phyloP scores from a whole-genome alignment of 805 yeast genomes.

The Spathaspora arborariae region DNA sequence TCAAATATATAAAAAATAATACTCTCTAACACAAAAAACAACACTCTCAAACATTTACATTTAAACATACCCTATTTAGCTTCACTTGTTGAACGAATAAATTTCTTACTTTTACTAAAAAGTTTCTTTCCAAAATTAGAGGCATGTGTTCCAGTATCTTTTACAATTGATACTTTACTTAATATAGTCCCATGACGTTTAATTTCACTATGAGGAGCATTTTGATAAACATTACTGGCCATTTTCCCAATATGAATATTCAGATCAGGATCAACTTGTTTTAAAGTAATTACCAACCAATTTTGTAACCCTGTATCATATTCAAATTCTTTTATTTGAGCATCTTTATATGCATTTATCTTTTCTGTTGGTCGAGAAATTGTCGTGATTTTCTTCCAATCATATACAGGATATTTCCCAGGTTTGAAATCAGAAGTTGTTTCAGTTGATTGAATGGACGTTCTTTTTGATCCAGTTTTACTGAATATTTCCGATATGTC shows the following conservation, averaged over 20 bases:
- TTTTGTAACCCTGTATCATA: constrained; percentile 56
- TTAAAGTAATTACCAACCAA: constrained; percentile 51
- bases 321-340: constrained; percentile 36
- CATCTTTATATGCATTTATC: constrained; percentile 38
- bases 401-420: constrained; percentile 30
- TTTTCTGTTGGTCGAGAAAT: constrained; percentile 41
- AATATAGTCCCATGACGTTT: constrained; percentile 49
- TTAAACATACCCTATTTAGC: neutral
- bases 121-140: constrained; percentile 52
- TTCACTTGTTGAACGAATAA: constrained; percentile 15
- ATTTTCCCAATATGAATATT: constrained; percentile 46
- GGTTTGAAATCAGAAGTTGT: constrained; percentile 7
- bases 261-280: constrained; percentile 19
- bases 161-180: constrained; percentile 45
- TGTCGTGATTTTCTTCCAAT: constrained; percentile 40
- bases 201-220: constrained; percentile 54
- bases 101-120: constrained; percentile 54
- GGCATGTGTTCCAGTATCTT: constrained; percentile 47
- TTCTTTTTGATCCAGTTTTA: neutral
- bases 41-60: too few relatives aligned
- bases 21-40: too few relatives aligned
- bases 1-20: too few relatives aligned
- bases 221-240: constrained; percentile 63
- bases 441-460: neutral
- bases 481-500: neutral